Evolutionary conservation across 805 yeast species (phyloP), one percentile per base, ranked within the genome.

Genomic region (Dipodascopsis uninucleata): DNA sequence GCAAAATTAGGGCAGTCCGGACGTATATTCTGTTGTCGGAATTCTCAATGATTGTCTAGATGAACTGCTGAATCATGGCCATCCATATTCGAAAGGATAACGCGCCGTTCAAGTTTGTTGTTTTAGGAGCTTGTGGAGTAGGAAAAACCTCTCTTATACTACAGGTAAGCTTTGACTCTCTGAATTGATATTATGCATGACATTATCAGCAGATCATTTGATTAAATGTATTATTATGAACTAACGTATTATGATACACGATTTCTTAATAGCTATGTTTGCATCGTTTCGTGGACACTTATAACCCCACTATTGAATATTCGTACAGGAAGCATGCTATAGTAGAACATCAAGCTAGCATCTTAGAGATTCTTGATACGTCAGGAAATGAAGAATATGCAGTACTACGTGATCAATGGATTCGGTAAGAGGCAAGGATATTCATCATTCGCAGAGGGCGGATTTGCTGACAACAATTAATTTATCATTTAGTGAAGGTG

Each of bases 261-360:
- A 24, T 20, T 12, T 24, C 16, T 10, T 31, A 9, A 24, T 26
- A 41, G 53, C 38, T 54, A 12, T 55, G 59, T 36, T 22, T 45
- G 18, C 49, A 50, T 23, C 56, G 45, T 23, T 56, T 56, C 63
- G 78, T 86, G 43, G 97, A 90, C 59, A 76, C 87, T 28, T 90
- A 90, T 67, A 97, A 90, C 61, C 97, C 98, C 6, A 93, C 98
- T 6, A 93, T 90, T 54, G 98, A 90, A 63, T 97, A 90, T 61
- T 86, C 96, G 0, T 93, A 90, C 66, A 72, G 95, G 36, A 89
- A 87, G 61, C 89, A 85, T 55, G 79, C 87, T 46, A 88, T 82
- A 58, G 81, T 90, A 28, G 96, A 90, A 63, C 94, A 88, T 26
- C 77, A 90, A 55, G 81, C 86, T 3, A 85, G 93, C 60, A 85